Evolutionary conservation across 345 rosid genomes (phyloP), one percentile per base, ranked within the genome.

Genomic region (Citrus glauca): DNA sequence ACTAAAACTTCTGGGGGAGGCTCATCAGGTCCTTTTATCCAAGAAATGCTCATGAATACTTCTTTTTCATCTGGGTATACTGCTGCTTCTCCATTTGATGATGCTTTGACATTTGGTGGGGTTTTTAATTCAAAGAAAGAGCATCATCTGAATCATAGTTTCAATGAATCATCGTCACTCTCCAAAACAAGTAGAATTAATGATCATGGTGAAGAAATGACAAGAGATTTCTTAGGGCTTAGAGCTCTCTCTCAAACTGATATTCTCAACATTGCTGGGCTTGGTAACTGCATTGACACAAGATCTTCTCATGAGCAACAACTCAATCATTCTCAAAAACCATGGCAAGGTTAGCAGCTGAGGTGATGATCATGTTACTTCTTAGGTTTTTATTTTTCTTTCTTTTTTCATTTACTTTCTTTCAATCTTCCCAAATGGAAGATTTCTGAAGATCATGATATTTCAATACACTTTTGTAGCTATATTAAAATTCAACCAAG

Each of bases 211-310:
- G 94, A 88, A 78, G 94, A 81, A 30, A 69, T 91, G 85, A 95
- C 98, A 0, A 91, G 98, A 85, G 98, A 95, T 81, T 95, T 95
- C 90, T 87, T 93, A 85, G 97, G 96, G 42, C 72, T 93, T 50
- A 84, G 92, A 80, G 86, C 94, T 5, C 83, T 91, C 40, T 90
- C 95, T 61, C 94, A 88, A n/a, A 87, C 84, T 78, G 95, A 91
- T 80, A 88, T 95, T 76, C 79, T 95, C 71, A 89, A 83, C 74
- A 86, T 92, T 72, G 89, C 93, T 32, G 94, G 91, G 45, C 86
- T 93, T 42, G 91, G 88, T 9, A 87, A 84, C 35, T 89, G 89
- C 87, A 86, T 90, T 35, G 84, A 87, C 76, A 56, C 81, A 78
- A 45, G 50, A 45, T 24, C 66, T 57, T 22, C 88, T 71, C 78